phyloP scores from a whole-genome alignment of 192 early-diverging fungal species.

The Linnemannia hyalina region DNA sequence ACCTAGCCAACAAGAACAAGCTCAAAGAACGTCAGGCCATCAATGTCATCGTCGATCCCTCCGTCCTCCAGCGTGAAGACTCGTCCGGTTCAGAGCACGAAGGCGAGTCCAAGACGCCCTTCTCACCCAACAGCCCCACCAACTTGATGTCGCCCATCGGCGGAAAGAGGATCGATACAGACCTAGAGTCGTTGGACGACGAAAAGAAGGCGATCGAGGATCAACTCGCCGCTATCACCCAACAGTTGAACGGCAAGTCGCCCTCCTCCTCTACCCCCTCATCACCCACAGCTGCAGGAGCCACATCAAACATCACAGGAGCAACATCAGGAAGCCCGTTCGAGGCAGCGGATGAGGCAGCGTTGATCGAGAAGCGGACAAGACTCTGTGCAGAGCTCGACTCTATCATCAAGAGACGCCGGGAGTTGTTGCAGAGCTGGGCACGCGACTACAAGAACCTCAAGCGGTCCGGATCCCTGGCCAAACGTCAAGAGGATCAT shows the following conservation, averaged over 20 bases:
- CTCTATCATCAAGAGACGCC: slow-evolving; percentile 33
- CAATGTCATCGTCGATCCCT: slow-evolving; percentile 50
- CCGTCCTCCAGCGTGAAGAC: slow-evolving; percentile 19
- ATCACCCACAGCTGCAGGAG: slow-evolving; percentile 3
- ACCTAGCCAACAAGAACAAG: slow-evolving; percentile 58
- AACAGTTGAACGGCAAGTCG: slow-evolving; percentile 25
- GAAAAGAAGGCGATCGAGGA: slow-evolving; percentile 50
- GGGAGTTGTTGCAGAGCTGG: slow-evolving; percentile 52
- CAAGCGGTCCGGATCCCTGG: slow-evolving; percentile 49
- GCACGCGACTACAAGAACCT: slow-evolving; percentile 52
- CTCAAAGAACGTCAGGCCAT: slow-evolving; percentile 56
- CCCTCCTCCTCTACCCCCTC: slow-evolving; percentile 1
- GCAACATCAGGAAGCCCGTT: background rate
- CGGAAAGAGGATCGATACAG: slow-evolving; percentile 53
- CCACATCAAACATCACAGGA: background rate
- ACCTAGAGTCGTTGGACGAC: slow-evolving; percentile 35
- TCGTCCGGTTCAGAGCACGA: slow-evolving; percentile 16
- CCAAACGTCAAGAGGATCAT: slow-evolving; percentile 37
- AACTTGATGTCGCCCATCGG: slow-evolving; percentile 23
- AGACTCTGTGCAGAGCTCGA: slow-evolving; percentile 34
- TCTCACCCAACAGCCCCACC: slow-evolving; percentile 8
- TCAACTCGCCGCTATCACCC: slow-evolving; percentile 33
- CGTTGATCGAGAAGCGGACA: slow-evolving; percentile 25
- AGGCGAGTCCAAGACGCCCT: background rate
- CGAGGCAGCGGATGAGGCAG: slow-evolving; percentile 16